Base-by-base conservation (phyloP, 257 asterid species). In the Solanum virginianum region DNA sequence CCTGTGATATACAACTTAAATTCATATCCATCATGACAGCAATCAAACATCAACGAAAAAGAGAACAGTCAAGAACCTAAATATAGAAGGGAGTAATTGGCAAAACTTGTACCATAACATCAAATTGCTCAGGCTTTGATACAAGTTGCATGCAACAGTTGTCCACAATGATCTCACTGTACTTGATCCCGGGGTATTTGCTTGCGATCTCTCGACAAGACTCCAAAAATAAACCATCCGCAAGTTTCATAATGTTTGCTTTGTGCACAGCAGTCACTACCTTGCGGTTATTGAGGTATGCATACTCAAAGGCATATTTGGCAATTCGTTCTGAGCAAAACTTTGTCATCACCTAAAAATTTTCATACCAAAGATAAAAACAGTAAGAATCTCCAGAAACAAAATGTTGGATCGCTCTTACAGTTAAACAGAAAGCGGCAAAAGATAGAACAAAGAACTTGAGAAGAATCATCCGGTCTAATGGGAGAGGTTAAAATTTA, bases 101-200 rank as follows among this genome's bases (percentile, higher is more conserved):
- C 71, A 62, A 29, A 71, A 56, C 82, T 63, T 85, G 75, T 92
- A 97, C 99, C 99, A 95, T 95, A 45, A 97, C 99, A 90, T 97
- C 98, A 90, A 97, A 97, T 85, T 95, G 99, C 89, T 95, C 97
- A n/a, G 99, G 99, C 91, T 93, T 97, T 81, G 98, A 95, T 83
- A 97, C 99, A 87, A 97, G 99, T 90, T 97, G 99, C 98, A 97
- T 97, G 88, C 98, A 97, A 88, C 99, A 97, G 85, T 97, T 97
- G 87, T 97, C 98, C 89, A 97, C 98, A 14, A 97, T 95, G 91
- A 97, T 94, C 91, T 97, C 98, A 85, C 85, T 91, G 88, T 95
- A 97, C 83, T 94, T 92, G 89, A 97, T 97, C 75, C 97, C 86
- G 32, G 98, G 99, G 88, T 97, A 97, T 89, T 87, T 94, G 91